Conservation (phyloP, 2,329 filamentous ascomycete genomes). For the Ascochyta clinopodiicola region DNA sequence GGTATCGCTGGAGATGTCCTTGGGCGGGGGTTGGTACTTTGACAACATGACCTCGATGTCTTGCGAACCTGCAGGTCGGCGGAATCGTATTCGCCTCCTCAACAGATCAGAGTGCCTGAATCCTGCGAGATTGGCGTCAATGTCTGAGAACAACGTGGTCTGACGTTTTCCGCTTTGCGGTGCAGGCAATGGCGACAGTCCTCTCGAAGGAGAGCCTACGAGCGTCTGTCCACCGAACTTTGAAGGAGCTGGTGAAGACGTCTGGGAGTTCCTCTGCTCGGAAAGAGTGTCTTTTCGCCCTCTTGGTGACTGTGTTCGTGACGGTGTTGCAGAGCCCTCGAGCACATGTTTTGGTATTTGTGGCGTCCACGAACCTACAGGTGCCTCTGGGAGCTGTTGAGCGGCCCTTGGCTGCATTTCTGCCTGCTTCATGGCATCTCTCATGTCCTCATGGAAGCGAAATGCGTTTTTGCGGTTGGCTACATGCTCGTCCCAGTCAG, state of each 20-base stretch:
- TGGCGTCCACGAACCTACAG: slow-evolving; percentile 43
- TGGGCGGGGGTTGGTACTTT: slow-evolving; percentile 45
- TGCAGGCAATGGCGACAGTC: slow-evolving; percentile 38
- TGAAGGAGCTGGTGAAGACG: slow-evolving; percentile 36
- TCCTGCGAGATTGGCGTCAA: slow-evolving; percentile 41
- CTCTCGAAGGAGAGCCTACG: slow-evolving; percentile 38
- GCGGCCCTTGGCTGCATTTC: slow-evolving; percentile 35
- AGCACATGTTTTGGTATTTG: slow-evolving; percentile 46
- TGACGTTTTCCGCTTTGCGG: slow-evolving; percentile 37
- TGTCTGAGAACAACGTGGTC: slow-evolving; percentile 44
- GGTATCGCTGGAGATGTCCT: slow-evolving; percentile 29
- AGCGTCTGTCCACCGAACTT: slow-evolving; percentile 37
- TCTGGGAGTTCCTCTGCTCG: slow-evolving; percentile 28
- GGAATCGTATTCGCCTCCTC: slow-evolving; percentile 46
- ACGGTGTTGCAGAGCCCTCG: slow-evolving; percentile 39
- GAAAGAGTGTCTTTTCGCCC: slow-evolving; percentile 44
- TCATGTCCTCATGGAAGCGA: slow-evolving; percentile 54
- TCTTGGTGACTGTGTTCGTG: slow-evolving; percentile 45
- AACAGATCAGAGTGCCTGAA: slow-evolving; percentile 42
- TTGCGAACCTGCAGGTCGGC: slow-evolving; percentile 29
- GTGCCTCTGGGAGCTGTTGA: slow-evolving; percentile 36
- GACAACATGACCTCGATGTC: slow-evolving; percentile 43
- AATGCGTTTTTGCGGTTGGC: slow-evolving; percentile 58
- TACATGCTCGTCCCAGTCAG: slow-evolving; percentile 57
- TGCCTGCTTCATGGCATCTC: slow-evolving; percentile 46